Percentiles rank a stretch among this genome's conserved stretches.
Conservation (phyloP, 169 alveolate species). For the Plasmodium vivax region DNA sequence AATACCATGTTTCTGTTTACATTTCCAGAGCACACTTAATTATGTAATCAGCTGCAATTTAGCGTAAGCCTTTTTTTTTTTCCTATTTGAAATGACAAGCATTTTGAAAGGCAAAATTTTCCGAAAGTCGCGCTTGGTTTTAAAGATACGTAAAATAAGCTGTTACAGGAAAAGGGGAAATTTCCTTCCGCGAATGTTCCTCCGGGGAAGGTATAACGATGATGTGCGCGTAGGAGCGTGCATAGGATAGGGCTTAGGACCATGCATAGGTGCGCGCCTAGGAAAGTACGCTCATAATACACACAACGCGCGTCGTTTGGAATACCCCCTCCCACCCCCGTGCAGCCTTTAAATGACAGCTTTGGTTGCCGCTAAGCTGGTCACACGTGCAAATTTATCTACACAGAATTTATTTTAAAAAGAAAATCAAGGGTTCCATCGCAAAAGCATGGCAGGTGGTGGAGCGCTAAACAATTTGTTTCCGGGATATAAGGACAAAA, state of each 20-base stretch:
- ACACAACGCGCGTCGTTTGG: neutral
- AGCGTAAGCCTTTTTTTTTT: neutral
- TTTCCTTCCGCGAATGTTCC: conserved; percentile 1
- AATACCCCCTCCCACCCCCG: neutral
- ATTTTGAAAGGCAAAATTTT: neutral
- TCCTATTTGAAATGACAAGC: neutral
- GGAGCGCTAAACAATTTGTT: conserved; percentile 88
- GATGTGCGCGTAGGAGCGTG: neutral
- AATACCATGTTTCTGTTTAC: neutral
- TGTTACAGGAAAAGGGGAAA: neutral
- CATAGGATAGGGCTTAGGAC: neutral
- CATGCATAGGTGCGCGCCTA: neutral
- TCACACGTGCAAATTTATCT: neutral
- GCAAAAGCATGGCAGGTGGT: conserved; percentile 84
- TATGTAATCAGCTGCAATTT: neutral
- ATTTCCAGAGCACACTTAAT: neutral
- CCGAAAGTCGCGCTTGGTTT: neutral
- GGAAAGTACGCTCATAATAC: neutral
- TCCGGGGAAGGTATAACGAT: conserved; percentile 6
- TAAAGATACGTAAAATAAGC: neutral
- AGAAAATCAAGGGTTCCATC: neutral
- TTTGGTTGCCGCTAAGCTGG: neutral
- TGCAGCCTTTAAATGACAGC: conserved; percentile 26
- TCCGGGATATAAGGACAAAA: conserved; percentile 90
- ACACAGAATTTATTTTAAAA: neutral